These are phyloP conservation scores for Grammothele lineata DNA, from an alignment of 768 basidiomycete species.

Conservation along the genomic window DNA sequence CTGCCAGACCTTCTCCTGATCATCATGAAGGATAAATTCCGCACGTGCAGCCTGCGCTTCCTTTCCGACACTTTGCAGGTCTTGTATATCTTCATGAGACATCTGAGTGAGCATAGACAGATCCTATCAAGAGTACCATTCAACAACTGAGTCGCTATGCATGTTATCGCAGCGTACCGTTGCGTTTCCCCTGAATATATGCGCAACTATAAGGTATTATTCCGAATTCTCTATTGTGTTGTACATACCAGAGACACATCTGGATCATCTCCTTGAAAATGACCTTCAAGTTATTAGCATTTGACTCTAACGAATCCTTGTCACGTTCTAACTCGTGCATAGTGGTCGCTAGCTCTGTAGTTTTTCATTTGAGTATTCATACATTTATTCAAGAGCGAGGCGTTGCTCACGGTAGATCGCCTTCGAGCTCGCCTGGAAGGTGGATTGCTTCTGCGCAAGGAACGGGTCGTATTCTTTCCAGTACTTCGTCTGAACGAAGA, in stretches of 20 bases:
- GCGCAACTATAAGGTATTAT: slow-evolving; percentile 14
- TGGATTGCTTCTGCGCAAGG: slow-evolving; percentile 68
- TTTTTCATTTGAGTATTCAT: not conserved
- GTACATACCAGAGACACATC: slow-evolving; percentile 70
- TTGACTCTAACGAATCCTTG: slow-evolving; percentile 38
- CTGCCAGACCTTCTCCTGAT: slow-evolving; percentile 72
- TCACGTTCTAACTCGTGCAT: slow-evolving; percentile 62
- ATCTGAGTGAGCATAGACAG: slow-evolving; percentile 87
- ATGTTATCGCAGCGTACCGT: slow-evolving; percentile 50
- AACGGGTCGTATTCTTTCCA: slow-evolving; percentile 88
- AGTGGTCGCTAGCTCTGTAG: slow-evolving; percentile 64
- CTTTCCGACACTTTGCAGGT: slow-evolving; percentile 77
- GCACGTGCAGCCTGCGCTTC: slow-evolving; percentile 77
- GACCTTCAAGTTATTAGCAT: slow-evolving; percentile 52
- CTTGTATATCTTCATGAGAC: slow-evolving; percentile 74
- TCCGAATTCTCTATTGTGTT: slow-evolving; percentile 25
- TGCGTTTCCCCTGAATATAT: slow-evolving; percentile 77
- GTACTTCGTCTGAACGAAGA: slow-evolving; percentile 58
- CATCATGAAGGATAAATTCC: slow-evolving; percentile 80
- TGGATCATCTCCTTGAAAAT: slow-evolving; percentile 85
- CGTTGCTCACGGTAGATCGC: slow-evolving; percentile 76
- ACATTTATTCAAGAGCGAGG: not conserved
- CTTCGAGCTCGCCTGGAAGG: slow-evolving; percentile 72
- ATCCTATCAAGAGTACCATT: slow-evolving; percentile 49
- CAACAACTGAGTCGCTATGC: not conserved